phyloP scores from a whole-genome alignment of 202 grass and related monocot genomes.

The Schoenoplectus triqueter region DNA sequence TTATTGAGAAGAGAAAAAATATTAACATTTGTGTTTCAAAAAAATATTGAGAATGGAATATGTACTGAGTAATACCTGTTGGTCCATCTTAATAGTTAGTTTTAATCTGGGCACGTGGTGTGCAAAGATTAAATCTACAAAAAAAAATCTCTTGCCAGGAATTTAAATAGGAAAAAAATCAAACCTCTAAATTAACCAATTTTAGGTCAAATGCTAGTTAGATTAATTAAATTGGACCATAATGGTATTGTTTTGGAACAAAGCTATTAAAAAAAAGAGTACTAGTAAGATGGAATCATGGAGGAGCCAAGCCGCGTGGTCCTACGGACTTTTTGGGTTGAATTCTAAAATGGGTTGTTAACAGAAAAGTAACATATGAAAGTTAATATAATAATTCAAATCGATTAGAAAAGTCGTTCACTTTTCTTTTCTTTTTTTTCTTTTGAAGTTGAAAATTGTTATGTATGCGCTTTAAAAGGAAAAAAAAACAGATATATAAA shows the following conservation, averaged over 20 bases:
- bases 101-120: no score
- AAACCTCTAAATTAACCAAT: no score
- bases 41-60: no score
- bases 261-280: neutral
- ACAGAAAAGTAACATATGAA: neutral
- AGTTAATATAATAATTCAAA: conserved; percentile 15
- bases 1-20: no score
- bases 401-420: neutral
- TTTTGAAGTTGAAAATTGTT: neutral
- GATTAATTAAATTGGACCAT: neutral
- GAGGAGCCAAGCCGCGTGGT: neutral
- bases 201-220: neutral
- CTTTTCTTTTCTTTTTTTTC: neutral
- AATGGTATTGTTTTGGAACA: neutral
- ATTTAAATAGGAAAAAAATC: no score
- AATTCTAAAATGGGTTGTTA: conserved; percentile 18
- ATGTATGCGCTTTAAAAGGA: neutral
- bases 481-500: neutral
- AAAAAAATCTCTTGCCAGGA: no score
- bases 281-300: neutral
- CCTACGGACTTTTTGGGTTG: neutral
- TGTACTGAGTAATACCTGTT: no score
- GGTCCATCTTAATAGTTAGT: no score
- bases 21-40: no score
- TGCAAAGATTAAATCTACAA: no score